Percentiles rank a stretch among this genome's conserved stretches.
Evolutionary conservation across 1,284 basidiomycete species (phyloP).

Genomic region (Tranzscheliella williamsii): DNA sequence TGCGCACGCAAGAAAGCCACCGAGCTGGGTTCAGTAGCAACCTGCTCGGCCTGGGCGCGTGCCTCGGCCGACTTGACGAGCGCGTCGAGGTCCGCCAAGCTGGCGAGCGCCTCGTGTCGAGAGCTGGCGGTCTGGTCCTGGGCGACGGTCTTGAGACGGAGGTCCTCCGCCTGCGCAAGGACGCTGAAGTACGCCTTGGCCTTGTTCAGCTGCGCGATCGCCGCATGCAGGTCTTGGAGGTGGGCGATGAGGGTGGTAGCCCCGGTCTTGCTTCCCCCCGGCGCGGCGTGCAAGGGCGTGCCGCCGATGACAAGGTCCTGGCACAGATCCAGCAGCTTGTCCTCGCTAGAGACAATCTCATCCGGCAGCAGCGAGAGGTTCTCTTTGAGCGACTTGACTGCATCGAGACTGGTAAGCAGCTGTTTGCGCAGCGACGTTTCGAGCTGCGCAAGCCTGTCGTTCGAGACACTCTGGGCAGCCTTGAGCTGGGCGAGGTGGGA

Average conservation of each 20-base stretch:
- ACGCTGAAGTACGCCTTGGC: constrained; percentile 39
- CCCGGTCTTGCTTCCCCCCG: constrained; percentile 10
- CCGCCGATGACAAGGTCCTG: constrained; percentile 18
- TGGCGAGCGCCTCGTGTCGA: constrained; percentile 1
- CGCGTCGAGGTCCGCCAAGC: constrained; percentile 14
- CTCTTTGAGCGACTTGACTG: constrained; percentile 20
- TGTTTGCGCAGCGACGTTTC: constrained; percentile 19
- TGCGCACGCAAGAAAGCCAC: constrained; percentile 40
- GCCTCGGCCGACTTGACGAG: constrained; percentile 22
- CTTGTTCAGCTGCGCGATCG: constrained; percentile 27
- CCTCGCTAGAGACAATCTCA: constrained; percentile 28
- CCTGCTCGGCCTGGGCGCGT: not conserved
- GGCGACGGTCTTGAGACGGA: constrained; percentile 11
- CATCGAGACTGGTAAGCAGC: constrained; percentile 17
- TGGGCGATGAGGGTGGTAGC: constrained; percentile 10
- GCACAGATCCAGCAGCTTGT: constrained; percentile 34
- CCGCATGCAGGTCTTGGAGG: constrained; percentile 22
- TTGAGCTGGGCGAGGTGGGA: constrained; percentile 20
- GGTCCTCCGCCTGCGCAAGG: constrained; percentile 41
- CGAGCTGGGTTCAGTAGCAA: constrained; percentile 5
- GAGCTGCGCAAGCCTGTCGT: constrained; percentile 8
- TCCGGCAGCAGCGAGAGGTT: constrained; percentile 22
- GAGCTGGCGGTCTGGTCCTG: not conserved
- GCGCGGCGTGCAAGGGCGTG: not conserved
- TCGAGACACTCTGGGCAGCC: constrained; percentile 6